Evolutionary conservation across 176 grass and related monocot species (phyloP), one percentile per base, ranked within the genome.

Genomic region (Hsuehochloa calcarea): DNA sequence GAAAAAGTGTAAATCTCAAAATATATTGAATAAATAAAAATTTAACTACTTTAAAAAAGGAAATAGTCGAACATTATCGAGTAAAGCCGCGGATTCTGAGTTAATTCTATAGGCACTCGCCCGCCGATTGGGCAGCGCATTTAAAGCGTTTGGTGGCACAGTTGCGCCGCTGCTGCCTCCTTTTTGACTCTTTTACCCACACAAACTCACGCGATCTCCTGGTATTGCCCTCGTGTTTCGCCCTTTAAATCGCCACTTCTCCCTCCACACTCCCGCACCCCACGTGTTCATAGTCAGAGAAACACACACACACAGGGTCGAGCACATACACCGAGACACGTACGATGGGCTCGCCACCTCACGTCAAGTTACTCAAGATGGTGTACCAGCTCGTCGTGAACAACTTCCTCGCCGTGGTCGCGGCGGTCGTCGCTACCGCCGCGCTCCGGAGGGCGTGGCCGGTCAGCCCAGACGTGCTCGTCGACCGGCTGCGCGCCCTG

Each of bases 301-400:
- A 19, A 40, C 50, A 56, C 50, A 7, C 16, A 10, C 56, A 58
- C 55, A 25, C 58, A 15, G 3, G 11, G 0, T 67, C 69, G 37
- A 12, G 20, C 10, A 47, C 43, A 14, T 46, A 39, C 51, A 37
- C 51, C 6, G 13, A 14, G 17, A 6, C 20, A 70, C 9, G 10
- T 16, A 26, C 19, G 4, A 44, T 44, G 40, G 22, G 20, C 68
- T 23, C 68, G 38, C 26, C 68, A 7, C 4, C 10, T 3, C 27
- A 70, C 22, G 65, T 13, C 54, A 87, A 38, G 51, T 2, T 40
- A 20, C 39, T 70, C 2, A 82, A 49, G 72, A 39, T 70, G 8
- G 5, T 49, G 63, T 82, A 76, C 86, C 19, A 22, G 3, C 40
- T 76, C 50, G 72, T 82, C 63, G 72, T 82, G 50, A 26, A 87